Evolutionary conservation across 73 alveolate species (phyloP), one percentile per base, ranked within the genome.

Genomic region (Symbiodinium natans): DNA sequence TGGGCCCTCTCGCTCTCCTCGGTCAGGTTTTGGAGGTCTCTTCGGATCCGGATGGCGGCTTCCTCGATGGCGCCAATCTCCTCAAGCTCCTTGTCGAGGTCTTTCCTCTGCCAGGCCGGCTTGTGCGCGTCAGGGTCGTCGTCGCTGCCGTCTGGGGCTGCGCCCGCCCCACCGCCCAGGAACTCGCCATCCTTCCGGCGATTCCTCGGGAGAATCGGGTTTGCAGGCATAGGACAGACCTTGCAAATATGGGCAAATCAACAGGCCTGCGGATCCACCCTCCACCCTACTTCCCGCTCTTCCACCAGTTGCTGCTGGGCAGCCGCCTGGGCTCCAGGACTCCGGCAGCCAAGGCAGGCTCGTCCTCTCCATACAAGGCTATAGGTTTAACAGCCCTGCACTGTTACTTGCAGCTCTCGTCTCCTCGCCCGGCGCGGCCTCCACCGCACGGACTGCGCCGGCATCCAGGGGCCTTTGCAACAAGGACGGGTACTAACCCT

Each of bases 71-170:
- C 97, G 1, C 17, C n/a, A 42, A 90, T 73, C 41, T 90, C 97
- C n/a, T 73, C 80, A 29, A 90, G 63, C 52, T 90, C 94, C 39
- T 90, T 90, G 77, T 71, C 54, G 73, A 90, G 54, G 52, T 90
- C 75, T 68, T 87, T 68, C 88, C 97, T 31, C 88, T 71, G 43
- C 97, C 97, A 90, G 2, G 97, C 97, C 29, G 97, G 97, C 71
- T 73, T 59, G 33, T 73, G 34, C 6, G 29, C 42, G 15, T 15
- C 42, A 5, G 84, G n/a, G 0, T 74, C 92, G 19, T 5, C 82
- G 23, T 23, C 82, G 33, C 34, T 73, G 36, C 36, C 80, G 27
- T 63, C 80, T 29, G 36, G 80, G 21, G 2, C 38, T 23, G 80
- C 80, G 80, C 40, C 36, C 80, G 80, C 33, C 36, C 11, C 11